Conservation (phyloP, 805 yeast species). For the Sugiyamaella floridensis region DNA sequence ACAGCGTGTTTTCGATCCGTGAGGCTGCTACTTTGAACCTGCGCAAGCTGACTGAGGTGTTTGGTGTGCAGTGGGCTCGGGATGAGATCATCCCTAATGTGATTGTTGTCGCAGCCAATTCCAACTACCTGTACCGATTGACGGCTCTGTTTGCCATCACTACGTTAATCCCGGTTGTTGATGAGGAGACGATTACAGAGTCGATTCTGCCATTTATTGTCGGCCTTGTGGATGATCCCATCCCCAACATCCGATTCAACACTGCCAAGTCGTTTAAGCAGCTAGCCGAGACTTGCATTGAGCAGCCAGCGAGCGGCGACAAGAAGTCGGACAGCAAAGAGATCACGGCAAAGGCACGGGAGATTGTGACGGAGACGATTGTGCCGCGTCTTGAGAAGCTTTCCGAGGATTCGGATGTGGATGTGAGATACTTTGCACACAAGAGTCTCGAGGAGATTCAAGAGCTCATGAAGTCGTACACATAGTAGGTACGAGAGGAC, state of each 20-base stretch:
- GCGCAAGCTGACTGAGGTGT: slow-evolving; percentile 70
- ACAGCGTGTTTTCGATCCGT: slow-evolving; percentile 90
- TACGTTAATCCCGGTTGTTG: slow-evolving; percentile 70
- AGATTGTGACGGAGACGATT: slow-evolving; percentile 39
- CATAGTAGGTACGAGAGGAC: background rate
- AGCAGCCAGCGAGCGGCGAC: slow-evolving; percentile 2
- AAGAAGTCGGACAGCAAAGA: background rate
- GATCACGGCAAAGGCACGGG: slow-evolving; percentile 8
- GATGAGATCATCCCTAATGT: slow-evolving; percentile 73
- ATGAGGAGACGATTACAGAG: slow-evolving; percentile 46
- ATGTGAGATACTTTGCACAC: slow-evolving; percentile 79
- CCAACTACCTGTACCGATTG: slow-evolving; percentile 83
- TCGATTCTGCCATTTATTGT: slow-evolving; percentile 76
- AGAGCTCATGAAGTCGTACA: slow-evolving; percentile 5
- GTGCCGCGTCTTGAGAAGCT: slow-evolving; percentile 64
- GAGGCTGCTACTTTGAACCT: slow-evolving; percentile 90
- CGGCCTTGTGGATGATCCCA: slow-evolving; percentile 66
- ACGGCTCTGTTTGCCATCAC: slow-evolving; percentile 86
- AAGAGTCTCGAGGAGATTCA: slow-evolving; percentile 46
- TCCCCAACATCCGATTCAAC: slow-evolving; percentile 93
- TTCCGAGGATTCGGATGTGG: slow-evolving; percentile 69
- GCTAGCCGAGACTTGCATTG: slow-evolving; percentile 47
- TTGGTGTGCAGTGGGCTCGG: slow-evolving; percentile 93
- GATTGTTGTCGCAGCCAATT: slow-evolving; percentile 45
- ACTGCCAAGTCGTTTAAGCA: slow-evolving; percentile 77